Base-by-base conservation (phyloP, 805 yeast genomes). In the Yueomyces sinensis region DNA sequence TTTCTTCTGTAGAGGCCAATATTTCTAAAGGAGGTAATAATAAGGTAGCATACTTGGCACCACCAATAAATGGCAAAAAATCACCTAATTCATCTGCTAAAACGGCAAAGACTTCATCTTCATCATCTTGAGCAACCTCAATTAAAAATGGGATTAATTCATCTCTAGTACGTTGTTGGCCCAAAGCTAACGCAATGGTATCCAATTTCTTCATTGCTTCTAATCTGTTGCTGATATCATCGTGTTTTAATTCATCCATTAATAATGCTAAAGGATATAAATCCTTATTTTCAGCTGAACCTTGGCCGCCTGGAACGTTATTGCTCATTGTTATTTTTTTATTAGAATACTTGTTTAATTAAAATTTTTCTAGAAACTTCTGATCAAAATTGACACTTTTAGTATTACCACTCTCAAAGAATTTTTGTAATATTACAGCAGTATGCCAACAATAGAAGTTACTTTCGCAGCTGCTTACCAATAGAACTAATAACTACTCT, bases 181-280 rank as follows among this genome's bases (percentile, higher is more conserved):
- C 98, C 38, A 91, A 63, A 3, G 97, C 98, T 34, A 84, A 66
- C 24, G 97, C 94, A 51, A 91, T 89, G 24, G 96, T 89, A 46
- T 87, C 93, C 44, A 93, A 66, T 45, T 91, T 76, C 49, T 81
- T 82, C 94, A 91, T 87, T 30, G 97, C 97, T 44, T 78, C 83
- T 17, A 91, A 89, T 41, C 99, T 70, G 50, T 87, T 80, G 18
- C 94, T 72, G 28, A 89, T 89, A 54, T 91, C 98, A 54, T 91
- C 98, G 57, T 89, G 96, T 61, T 82, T 82, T 58, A 91, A 71
- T 60, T 93, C 99, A 57, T 93, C 98, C 83, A 91, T 86, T 40
- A 91, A 71, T 46, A 91, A 70, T 13, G 98, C 98, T 59, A 91
- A 72, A 31, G 99, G 98, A 52, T 83, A 89, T 38, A 91, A 70